phyloP scores from a whole-genome alignment of 75 land plant genomes.

The Larix kaempferi region DNA sequence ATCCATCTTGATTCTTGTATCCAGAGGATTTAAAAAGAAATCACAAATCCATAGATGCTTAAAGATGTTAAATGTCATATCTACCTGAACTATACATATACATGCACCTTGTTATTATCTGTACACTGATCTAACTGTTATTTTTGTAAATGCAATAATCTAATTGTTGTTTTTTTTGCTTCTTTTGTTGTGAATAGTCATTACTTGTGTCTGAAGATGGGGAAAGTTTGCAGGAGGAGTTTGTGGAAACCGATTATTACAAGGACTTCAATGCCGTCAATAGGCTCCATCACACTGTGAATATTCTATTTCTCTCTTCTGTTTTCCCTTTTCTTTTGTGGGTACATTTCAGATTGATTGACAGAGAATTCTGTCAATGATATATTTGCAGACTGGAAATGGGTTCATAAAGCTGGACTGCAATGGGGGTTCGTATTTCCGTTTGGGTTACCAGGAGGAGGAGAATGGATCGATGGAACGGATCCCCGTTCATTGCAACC shows the following conservation, averaged over 20 bases:
- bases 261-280: constrained; percentile 26
- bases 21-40: too few relatives aligned
- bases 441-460: not conserved
- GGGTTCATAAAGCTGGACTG: constrained; percentile 35
- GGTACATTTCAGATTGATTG: not conserved
- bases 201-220: not conserved
- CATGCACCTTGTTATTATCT: too few relatives aligned
- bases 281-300: constrained; percentile 39
- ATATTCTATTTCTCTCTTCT: not conserved
- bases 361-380: not conserved
- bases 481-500: constrained; percentile 23
- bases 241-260: constrained; percentile 53
- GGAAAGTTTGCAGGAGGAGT: constrained; percentile 23
- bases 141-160: too few relatives aligned
- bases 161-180: too few relatives aligned
- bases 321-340: too few relatives aligned
- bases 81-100: too few relatives aligned
- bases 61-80: too few relatives aligned
- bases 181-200: too few relatives aligned
- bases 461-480: not conserved
- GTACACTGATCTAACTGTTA: not conserved
- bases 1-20: too few relatives aligned
- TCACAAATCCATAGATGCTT: too few relatives aligned
- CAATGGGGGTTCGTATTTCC: constrained; percentile 1
- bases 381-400: constrained; percentile 23